These are phyloP conservation scores for Gossypioides kirkii DNA, from an alignment of 345 rosid genomes.

Conservation along the genomic window DNA sequence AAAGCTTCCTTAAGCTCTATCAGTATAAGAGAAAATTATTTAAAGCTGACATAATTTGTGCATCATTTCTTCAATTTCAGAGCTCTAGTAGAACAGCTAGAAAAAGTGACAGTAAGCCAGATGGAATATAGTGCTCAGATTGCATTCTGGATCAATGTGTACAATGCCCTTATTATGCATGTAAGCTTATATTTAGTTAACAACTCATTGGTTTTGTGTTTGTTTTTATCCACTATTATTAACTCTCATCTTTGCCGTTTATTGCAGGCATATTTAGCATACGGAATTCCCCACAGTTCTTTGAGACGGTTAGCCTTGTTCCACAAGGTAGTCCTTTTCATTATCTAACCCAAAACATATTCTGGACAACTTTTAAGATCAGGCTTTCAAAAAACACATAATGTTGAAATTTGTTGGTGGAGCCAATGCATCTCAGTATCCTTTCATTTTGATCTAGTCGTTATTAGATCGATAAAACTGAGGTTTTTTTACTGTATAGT, in stretches of 20 bases:
- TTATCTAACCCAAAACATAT: constrained; percentile 8
- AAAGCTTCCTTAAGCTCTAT: too few relatives aligned
- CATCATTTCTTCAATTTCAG: constrained; percentile 34
- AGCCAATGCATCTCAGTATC: not conserved
- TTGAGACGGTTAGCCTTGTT: constrained; percentile 76
- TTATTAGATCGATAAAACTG: constrained; percentile 11
- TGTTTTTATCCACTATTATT: not conserved
- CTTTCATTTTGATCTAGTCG: not conserved
- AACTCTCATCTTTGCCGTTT: constrained; percentile 7
- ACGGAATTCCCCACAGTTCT: constrained; percentile 69
- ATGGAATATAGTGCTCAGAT: constrained; percentile 54
- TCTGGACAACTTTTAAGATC: not conserved
- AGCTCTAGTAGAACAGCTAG: constrained; percentile 81
- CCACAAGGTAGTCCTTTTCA: constrained; percentile 71
- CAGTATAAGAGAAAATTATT: not conserved
- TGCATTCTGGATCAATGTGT: constrained; percentile 91
- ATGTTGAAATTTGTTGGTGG: not conserved
- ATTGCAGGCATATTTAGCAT: constrained; percentile 75
- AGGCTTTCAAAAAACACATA: not conserved
- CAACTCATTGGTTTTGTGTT: not conserved
- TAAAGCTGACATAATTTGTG: not conserved
- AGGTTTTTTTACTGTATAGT: constrained; percentile 35
- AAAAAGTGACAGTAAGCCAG: constrained; percentile 51
- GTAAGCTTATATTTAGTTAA: constrained; percentile 34
- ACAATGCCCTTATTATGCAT: constrained; percentile 92